Evolutionary conservation across 2,329 filamentous ascomycete species (phyloP).

Genomic region (Apiospora malaysiana): DNA sequence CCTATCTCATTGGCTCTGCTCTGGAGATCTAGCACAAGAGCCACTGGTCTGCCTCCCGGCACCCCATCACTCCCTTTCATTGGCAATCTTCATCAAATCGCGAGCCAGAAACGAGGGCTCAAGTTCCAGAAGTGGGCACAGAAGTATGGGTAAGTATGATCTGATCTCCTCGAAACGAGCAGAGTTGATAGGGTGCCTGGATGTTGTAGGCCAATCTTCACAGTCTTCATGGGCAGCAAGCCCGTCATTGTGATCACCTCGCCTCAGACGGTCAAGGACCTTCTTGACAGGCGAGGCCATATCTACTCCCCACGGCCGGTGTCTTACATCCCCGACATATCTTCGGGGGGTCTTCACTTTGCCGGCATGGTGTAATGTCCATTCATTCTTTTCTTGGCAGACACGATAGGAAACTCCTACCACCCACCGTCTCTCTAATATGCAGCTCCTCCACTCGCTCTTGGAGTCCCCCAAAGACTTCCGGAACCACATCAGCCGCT

Average conservation of each 20-base stretch:
- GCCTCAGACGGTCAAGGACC: conserved; percentile 29
- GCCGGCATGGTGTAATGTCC: not conserved
- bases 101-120: conserved; percentile 27
- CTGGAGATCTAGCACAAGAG: not conserved
- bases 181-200: not conserved
- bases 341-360: not conserved
- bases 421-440: not conserved
- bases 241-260: conserved; percentile 32
- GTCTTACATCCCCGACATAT: not conserved
- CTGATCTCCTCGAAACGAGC: not conserved
- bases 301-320: conserved; percentile 32
- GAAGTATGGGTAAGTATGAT: conserved; percentile 27
- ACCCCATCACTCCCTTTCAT: conserved; percentile 30
- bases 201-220: conserved; percentile 23
- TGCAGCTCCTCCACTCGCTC: too few species aligned
- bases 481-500: too few species aligned
- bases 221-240: conserved; percentile 23
- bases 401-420: too few species aligned
- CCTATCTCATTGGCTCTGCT: not conserved
- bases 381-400: too few species aligned
- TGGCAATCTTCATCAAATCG: conserved; percentile 34
- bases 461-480: too few species aligned
- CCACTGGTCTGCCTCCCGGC: conserved; percentile 26
- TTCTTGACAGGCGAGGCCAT: conserved; percentile 32
- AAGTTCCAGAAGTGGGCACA: conserved; percentile 29